Evolutionary conservation across 495 filamentous ascomycete genomes (phyloP).

Genomic region (Hypoxylon fuscum): DNA sequence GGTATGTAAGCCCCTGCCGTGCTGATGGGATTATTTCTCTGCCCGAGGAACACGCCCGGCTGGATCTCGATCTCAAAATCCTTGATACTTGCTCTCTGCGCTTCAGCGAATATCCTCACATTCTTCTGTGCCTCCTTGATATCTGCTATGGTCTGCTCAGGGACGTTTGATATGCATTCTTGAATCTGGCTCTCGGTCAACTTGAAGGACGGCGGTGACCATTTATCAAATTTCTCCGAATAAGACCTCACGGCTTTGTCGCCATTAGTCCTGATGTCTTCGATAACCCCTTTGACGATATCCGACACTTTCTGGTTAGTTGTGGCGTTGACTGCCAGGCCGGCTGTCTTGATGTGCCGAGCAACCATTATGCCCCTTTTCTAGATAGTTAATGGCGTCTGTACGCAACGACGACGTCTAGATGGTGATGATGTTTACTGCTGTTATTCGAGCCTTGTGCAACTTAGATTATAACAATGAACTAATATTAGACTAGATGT

Average conservation of each 20-base stretch:
- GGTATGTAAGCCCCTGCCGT: constrained; percentile 57
- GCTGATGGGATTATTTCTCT: constrained; percentile 58
- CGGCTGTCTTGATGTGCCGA: constrained; percentile 39
- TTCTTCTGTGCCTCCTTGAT: constrained; percentile 63
- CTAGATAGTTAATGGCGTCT: neutral
- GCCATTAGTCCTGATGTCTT: constrained; percentile 56
- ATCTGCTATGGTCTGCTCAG: constrained; percentile 58
- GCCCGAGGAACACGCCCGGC: constrained; percentile 59
- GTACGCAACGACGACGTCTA: neutral
- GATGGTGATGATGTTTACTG: no score
- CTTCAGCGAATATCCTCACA: constrained; percentile 59
- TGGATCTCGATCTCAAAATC: constrained; percentile 61
- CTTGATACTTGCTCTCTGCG: constrained; percentile 53
- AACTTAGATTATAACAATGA: neutral
- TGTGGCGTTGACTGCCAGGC: constrained; percentile 28
- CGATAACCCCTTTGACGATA: constrained; percentile 60
- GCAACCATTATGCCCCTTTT: constrained; percentile 32
- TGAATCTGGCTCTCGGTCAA: constrained; percentile 49
- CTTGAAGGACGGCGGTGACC: constrained; percentile 60
- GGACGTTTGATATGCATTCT: constrained; percentile 46
- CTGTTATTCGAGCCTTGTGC: no score
- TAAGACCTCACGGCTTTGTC: constrained; percentile 59
- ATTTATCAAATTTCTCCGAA: constrained; percentile 65
- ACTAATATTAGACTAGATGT: neutral
- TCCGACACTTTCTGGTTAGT: constrained; percentile 37